Evolutionary conservation across 2,329 filamentous ascomycete genomes (phyloP), one percentile per base, ranked within the genome.

Genomic region (Xylaria polymorpha): DNA sequence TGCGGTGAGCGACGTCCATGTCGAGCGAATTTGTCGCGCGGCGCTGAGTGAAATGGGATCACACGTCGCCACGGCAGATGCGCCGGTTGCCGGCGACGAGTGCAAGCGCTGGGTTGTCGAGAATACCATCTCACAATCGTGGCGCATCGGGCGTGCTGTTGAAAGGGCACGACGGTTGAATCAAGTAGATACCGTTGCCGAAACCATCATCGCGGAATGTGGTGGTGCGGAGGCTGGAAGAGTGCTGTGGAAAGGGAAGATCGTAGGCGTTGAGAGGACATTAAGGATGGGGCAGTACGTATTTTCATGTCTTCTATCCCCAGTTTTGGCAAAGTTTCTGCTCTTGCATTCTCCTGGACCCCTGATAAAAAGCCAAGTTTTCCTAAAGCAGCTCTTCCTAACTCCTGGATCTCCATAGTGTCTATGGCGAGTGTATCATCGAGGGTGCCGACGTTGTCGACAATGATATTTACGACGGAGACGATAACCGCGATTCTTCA

Each of bases 171-270:
- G 85, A 32, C 78, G 79, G 29, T 80, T 79, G 9, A 88, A 87
- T 67, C 83, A 82, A 5, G 78, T 88, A 1, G 84, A 85, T 18
- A 83, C 78, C 14, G 85, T 90, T 2, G 87, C 87, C 0, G 86
- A 90, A 77, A 81, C 81, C 2, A 89, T 90, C 68, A 83, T 90
- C 18, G 81, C 85, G 0, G 87, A 89, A 75, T 86, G 85, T 37
- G 88, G 88, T 4, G 88, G 88, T 0, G 73, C 80, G 0, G 80
- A 80, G 4, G 83, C 84, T 0, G 88, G 86, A 1, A 86, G 82
- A 69, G 83, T 90, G 9, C 73, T 91, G n/a, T 90, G 87, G 80
- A 84, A 86, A 66, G 89, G 89, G 35, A 91, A 91, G 79, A 90
- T 91, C 71, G 82, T 89, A 22, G 84, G 84, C 1, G 88, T 91